Conservation (phyloP, 2,329 filamentous ascomycete species). For the Pseudogymnoascus sp. region DNA sequence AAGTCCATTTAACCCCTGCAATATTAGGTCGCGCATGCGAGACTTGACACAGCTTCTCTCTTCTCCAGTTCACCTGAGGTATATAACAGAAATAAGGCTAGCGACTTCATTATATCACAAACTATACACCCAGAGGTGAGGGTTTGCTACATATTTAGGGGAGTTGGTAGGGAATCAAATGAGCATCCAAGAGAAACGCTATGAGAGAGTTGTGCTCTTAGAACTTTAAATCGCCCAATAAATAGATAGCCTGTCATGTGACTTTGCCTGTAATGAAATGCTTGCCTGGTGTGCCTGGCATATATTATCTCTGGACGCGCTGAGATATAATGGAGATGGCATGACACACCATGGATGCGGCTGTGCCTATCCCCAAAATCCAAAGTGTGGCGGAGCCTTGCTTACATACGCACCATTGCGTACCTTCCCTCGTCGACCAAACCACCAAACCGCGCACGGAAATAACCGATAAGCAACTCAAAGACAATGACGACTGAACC, state of each 20-base stretch:
- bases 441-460: conserved; percentile 2
- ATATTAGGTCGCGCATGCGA: neutral
- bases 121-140: neutral
- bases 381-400: conserved; percentile 8
- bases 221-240: neutral
- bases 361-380: neutral
- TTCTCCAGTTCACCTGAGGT: neutral
- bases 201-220: neutral
- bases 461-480: conserved; percentile 7
- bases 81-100: neutral
- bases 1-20: neutral
- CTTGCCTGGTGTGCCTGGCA: neutral
- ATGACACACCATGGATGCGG: neutral
- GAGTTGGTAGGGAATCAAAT: neutral
- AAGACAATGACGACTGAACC: conserved; percentile 6
- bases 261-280: neutral
- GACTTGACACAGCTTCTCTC: neutral
- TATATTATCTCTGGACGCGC: neutral
- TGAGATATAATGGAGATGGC: neutral
- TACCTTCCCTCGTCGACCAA: neutral
- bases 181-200: neutral
- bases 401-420: conserved; percentile 7
- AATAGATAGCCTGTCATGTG: neutral
- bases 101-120: neutral
- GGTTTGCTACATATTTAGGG: neutral